A percentile compares a stretch with the other conserved stretches of the same genome.
Evolutionary conservation across 192 early-diverging fungal species (phyloP).

Genomic region (Rhizophlyctis rosea): DNA sequence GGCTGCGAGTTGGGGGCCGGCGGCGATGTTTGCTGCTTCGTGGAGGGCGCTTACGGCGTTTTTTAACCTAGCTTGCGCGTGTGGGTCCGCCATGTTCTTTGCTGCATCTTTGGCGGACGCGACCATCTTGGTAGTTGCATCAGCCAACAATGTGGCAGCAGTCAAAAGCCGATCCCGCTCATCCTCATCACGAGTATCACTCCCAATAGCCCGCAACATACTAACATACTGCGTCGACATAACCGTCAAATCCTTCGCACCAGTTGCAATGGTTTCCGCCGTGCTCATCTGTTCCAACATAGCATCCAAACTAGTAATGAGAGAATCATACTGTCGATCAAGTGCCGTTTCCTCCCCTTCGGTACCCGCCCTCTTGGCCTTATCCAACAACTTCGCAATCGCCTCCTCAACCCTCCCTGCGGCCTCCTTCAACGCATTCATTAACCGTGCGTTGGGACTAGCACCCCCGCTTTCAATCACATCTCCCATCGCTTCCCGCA

Average conservation of each 20-base stretch:
- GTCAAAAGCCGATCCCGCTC: constrained; percentile 34
- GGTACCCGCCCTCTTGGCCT: constrained; percentile 31
- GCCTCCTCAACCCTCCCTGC: constrained; percentile 40
- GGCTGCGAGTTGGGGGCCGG: constrained; percentile 34
- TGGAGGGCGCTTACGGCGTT: constrained; percentile 12
- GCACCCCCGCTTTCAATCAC: constrained; percentile 22
- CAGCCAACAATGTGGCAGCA: constrained; percentile 38
- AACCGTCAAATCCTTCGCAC: constrained; percentile 47
- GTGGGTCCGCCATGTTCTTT: constrained; percentile 24
- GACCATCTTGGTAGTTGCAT: constrained; percentile 48
- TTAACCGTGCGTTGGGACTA: constrained; percentile 20
- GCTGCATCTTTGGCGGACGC: constrained; percentile 45
- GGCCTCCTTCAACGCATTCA: constrained; percentile 35
- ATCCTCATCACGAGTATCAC: constrained; percentile 27
- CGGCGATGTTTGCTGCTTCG: constrained; percentile 24
- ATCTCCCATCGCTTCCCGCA: constrained; percentile 34
- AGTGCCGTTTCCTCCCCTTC: constrained; percentile 28
- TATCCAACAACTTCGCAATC: constrained; percentile 47
- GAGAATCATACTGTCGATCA: constrained; percentile 42
- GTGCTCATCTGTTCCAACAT: constrained; percentile 35
- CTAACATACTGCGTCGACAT: constrained; percentile 48
- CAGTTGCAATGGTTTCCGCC: constrained; percentile 41
- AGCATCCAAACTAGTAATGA: constrained; percentile 35
- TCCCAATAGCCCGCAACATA: constrained; percentile 39
- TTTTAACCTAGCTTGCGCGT: constrained; percentile 20